Evolutionary conservation across 2,329 filamentous ascomycete genomes (phyloP).

Genomic region (Aureobasidium leucospermi): DNA sequence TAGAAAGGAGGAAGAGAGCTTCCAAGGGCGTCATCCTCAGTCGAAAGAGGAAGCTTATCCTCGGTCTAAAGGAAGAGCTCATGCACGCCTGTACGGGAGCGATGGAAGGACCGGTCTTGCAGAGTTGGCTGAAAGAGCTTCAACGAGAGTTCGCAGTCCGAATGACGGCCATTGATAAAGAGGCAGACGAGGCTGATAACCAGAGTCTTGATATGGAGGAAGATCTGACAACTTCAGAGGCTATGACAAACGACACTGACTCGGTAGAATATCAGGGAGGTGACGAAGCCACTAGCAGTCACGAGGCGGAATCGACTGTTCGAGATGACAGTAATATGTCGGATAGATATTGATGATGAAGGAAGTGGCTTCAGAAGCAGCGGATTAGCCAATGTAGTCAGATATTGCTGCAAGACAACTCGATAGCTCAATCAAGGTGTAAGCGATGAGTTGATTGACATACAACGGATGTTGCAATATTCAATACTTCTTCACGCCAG

Average conservation of each 20-base stretch:
- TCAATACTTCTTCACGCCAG: too few species aligned
- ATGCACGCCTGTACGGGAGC: conserved; percentile 57
- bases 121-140: conserved; percentile 56
- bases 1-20: conserved; percentile 47
- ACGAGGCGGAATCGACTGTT: background rate
- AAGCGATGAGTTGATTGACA: too few species aligned
- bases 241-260: background rate
- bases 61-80: conserved; percentile 66
- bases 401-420: too few species aligned
- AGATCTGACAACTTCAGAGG: background rate
- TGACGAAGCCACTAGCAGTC: background rate
- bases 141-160: conserved; percentile 67
- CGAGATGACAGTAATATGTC: background rate
- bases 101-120: conserved; percentile 58
- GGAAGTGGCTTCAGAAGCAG: background rate
- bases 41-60: conserved; percentile 63
- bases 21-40: conserved; percentile 53
- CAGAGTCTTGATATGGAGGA: background rate
- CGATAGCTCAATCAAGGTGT: too few species aligned
- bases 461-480: too few species aligned
- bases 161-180: conserved; percentile 61
- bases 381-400: too few species aligned
- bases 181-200: conserved; percentile 20
- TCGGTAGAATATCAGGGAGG: background rate
- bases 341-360: background rate